Conservation (phyloP, 1,284 basidiomycete species). For the Cutaneotrichosporon sp. region DNA sequence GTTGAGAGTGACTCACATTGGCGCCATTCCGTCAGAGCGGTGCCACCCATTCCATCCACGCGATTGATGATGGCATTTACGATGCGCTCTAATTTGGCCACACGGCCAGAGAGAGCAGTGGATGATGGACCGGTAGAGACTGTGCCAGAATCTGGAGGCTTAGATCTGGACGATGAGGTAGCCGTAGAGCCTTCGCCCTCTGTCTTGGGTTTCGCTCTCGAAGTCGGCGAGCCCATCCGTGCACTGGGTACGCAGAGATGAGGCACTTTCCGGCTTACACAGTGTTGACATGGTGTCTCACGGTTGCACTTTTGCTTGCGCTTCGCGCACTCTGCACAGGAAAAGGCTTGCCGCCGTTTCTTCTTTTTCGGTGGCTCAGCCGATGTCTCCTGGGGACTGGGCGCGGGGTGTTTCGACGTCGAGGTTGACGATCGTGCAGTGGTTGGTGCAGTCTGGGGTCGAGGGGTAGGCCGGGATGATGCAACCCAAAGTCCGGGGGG, state of each 20-base stretch:
- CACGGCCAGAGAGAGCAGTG: not conserved
- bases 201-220: conserved; percentile 6
- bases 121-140: not conserved
- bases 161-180: not conserved
- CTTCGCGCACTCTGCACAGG: conserved; percentile 44
- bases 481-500: too few species aligned
- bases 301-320: conserved; percentile 46
- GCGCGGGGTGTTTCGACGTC: conserved; percentile 19
- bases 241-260: conserved; percentile 35
- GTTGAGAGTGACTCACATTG: conserved; percentile 28
- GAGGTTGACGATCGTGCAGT: not conserved
- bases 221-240: conserved; percentile 2
- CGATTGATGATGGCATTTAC: conserved; percentile 39
- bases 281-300: conserved; percentile 46
- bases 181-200: not conserved
- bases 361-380: conserved; percentile 36
- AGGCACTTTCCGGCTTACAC: conserved; percentile 36
- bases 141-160: not conserved
- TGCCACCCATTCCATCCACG: conserved; percentile 31
- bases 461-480: too few species aligned
- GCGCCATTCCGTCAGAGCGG: conserved; percentile 37
- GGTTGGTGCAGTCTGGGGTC: not conserved
- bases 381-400: conserved; percentile 8
- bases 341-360: conserved; percentile 39
- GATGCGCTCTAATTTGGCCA: conserved; percentile 33